Evolutionary conservation across 1,284 basidiomycete genomes (phyloP).

Genomic region (Sporisorium exsertum): DNA sequence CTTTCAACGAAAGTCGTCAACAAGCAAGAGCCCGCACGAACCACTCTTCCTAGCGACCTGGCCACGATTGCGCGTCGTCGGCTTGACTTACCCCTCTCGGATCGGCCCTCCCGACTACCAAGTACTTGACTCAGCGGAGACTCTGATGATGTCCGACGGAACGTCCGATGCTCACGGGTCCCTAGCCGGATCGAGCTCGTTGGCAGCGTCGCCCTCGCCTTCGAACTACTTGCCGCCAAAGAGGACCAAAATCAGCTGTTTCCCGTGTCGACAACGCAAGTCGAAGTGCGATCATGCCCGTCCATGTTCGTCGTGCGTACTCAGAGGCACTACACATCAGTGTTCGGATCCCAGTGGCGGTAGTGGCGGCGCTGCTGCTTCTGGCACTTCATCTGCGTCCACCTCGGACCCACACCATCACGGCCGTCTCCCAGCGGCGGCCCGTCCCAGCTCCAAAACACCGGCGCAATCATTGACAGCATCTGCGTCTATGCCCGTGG

Average conservation of each 20-base stretch:
- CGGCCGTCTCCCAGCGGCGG: neutral
- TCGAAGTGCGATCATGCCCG: constrained; percentile 44
- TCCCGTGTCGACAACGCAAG: constrained; percentile 38
- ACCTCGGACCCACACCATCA: neutral
- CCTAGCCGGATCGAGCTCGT: constrained; percentile 2
- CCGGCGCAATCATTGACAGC: constrained; percentile 4
- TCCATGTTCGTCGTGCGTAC: constrained; percentile 41
- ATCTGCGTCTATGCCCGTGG: constrained; percentile 15
- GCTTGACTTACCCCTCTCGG: neutral
- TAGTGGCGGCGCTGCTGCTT: neutral
- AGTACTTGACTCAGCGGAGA: neutral
- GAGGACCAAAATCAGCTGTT: constrained; percentile 41
- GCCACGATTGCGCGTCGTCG: too few relatives aligned
- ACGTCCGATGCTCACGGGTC: constrained; percentile 3
- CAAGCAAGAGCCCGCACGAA: too few relatives aligned
- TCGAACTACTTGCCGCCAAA: constrained; percentile 11
- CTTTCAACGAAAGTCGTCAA: neutral
- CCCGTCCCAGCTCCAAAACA: constrained; percentile 2
- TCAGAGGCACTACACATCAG: constrained; percentile 27
- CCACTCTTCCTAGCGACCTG: too few relatives aligned
- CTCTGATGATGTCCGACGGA: constrained; percentile 1
- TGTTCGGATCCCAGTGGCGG: constrained; percentile 21
- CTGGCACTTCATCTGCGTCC: constrained; percentile 4
- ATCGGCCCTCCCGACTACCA: neutral
- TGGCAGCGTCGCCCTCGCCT: constrained; percentile 12